Evolutionary conservation across 805 yeast genomes (phyloP), one percentile per base, ranked within the genome.

Genomic region (Saccharomycopsis sp.): DNA sequence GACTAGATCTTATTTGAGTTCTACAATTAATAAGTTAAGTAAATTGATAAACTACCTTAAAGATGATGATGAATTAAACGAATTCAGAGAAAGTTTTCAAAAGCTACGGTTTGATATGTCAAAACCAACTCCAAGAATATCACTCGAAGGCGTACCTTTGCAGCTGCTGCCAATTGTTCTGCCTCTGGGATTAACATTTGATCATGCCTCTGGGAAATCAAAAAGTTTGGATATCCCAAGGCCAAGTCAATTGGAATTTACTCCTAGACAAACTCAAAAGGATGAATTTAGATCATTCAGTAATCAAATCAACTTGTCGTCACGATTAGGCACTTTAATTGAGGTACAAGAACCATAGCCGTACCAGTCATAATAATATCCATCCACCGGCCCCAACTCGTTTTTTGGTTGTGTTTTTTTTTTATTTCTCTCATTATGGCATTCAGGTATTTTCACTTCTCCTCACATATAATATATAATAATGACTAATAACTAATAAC

Each of bases 91-190:
- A 13, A 35, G 40, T n/a, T 50, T 50, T 32, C 53, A 50, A 33
- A 50, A 44, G 39, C 27, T 50, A 14, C 38, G 53, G 13, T 41
- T 20, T 20, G 53, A 50, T 26, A 47, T 50, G 51, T 28, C 42
- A 2, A 44, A 42, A 26, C 53, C 53, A 11, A 50, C 51, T 9
- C 51, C 51, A 11, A 38, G 53, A 34, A 19, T 49, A 13, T 50
- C 53, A 14, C 31, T 50, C 34, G 53, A 50, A 17, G 40, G 40
- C 14, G 14, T 17, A n/a, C 40, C 28, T 13, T 8, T 26, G 11
- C n/a, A n/a, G n/a, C n/a, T n/a, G n/a, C n/a, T n/a, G n/a, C n/a
- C n/a, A n/a, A n/a, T n/a, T n/a, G n/a, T n/a, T n/a, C n/a, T n/a
- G n/a, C n/a, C n/a, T n/a, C n/a, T n/a, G n/a, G n/a, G n/a, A n/a